A percentile compares a stretch with the other conserved stretches of the same genome.
Conservation (phyloP, 2,329 filamentous ascomycete genomes). For the Didymella pomorum region DNA sequence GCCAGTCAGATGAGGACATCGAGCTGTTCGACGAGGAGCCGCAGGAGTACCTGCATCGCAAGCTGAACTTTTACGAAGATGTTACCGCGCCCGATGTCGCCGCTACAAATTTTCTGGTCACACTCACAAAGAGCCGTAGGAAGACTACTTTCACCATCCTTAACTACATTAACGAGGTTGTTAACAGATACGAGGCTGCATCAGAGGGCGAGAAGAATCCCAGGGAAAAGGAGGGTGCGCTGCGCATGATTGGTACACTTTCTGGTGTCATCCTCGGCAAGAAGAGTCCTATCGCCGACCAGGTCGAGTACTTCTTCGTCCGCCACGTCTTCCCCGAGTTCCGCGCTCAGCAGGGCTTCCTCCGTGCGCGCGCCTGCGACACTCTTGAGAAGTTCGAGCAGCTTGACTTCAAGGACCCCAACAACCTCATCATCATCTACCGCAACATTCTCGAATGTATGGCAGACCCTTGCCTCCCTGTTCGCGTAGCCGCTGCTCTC, state of each 20-base stretch:
- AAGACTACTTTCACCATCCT: conserved; percentile 96
- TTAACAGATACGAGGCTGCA: conserved; percentile 88
- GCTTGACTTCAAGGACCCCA: conserved; percentile 94
- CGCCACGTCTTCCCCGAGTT: conserved; percentile 99
- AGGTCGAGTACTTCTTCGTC: conserved; percentile 98
- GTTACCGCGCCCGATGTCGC: conserved; percentile 94
- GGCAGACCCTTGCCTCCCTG: conserved; percentile 91
- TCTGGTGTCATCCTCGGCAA: conserved; percentile 94
- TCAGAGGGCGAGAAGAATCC: conserved; percentile 91
- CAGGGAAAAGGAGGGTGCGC: conserved; percentile 91
- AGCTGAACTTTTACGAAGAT: conserved; percentile 97
- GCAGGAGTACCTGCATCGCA: conserved; percentile 95
- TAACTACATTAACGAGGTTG: conserved; percentile 92
- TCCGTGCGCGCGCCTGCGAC: conserved; percentile 93
- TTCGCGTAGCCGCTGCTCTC: conserved; percentile 91
- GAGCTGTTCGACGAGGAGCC: conserved; percentile 95
- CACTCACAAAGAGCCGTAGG: conserved; percentile 89
- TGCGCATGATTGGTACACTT: conserved; percentile 96
- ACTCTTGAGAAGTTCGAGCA: conserved; percentile 98
- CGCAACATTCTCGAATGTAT: conserved; percentile 96
- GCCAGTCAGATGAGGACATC: conserved; percentile 88
- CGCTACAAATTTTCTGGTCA: conserved; percentile 95
- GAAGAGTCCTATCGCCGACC: conserved; percentile 96
- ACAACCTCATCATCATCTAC: conserved; percentile 96
- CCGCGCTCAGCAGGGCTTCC: conserved; percentile 87